These are phyloP conservation scores for Acer saccharum DNA, from an alignment of 345 rosid genomes.

Conservation along the genomic window DNA sequence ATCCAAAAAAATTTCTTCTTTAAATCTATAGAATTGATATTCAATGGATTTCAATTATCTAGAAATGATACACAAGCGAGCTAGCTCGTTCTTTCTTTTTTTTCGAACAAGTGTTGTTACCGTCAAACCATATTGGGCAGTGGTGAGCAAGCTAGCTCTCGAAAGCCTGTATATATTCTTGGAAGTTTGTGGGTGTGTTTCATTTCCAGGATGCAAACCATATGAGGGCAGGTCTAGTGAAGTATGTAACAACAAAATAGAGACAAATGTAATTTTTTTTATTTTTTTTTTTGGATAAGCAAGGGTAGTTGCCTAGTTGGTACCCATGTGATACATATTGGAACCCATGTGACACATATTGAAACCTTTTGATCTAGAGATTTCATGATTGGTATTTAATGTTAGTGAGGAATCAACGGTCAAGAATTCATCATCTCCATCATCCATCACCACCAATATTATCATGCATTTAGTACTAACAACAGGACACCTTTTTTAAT, in stretches of 20 bases:
- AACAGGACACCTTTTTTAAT: not conserved
- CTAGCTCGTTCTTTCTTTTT: too few species aligned
- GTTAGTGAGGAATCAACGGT: slow-evolving; percentile 16
- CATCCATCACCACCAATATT: not conserved
- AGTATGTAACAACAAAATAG: slow-evolving; percentile 17
- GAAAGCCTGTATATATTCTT: not conserved
- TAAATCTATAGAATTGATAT: not conserved
- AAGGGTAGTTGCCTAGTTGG: slow-evolving; percentile 12
- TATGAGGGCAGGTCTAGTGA: not conserved
- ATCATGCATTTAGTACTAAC: not conserved
- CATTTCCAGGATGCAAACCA: not conserved
- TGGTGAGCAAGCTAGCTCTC: too few species aligned
- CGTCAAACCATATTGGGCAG: too few species aligned
- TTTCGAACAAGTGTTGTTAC: too few species aligned
- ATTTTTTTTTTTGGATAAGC: not conserved
- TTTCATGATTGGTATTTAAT: slow-evolving; percentile 17
- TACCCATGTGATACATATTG: slow-evolving; percentile 24
- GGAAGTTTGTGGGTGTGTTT: not conserved
- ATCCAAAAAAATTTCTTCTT: too few species aligned
- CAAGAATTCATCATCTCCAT: slow-evolving; percentile 19
- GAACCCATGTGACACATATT: slow-evolving; percentile 23
- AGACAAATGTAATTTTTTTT: not conserved
- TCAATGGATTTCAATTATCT: not conserved
- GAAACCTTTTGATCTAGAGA: not conserved
- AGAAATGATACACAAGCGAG: too few species aligned